Evolutionary conservation across 371 early-diverging fungal genomes (phyloP), one percentile per base, ranked within the genome.

Genomic region (Apophysomyces sp.): DNA sequence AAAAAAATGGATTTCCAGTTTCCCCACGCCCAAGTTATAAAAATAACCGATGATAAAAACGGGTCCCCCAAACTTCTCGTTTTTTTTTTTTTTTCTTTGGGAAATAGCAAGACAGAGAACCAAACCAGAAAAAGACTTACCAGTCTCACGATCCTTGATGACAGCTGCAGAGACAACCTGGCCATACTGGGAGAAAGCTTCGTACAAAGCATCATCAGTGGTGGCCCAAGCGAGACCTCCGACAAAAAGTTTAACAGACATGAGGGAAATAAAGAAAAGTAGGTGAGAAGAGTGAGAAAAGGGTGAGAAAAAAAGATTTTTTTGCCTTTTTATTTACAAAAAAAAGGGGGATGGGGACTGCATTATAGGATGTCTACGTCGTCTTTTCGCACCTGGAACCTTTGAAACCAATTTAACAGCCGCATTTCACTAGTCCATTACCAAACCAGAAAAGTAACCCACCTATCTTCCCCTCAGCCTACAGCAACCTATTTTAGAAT

Each of bases 211-310:
- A 16, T 84, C 80, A 53, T 84, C 81, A 60, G 71, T 77, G 56
- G 89, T 81, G 52, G 58, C 61, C 86, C 85, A 92, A 65, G 89
- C 77, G 40, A 92, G 80, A 65, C 78, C 79, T 40, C 90, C 91
- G 60, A 92, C 80, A 62, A 85, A 92, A 32, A 92, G 61, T 74
- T 89, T 85, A 59, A 66, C 53, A 57, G 62, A 30, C 60, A 59
- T 55, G 27, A 37, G 49, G 31, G 13, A 31, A 61, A 55, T n/a
- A 18, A 54, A 61, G 55, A 49, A 49, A 55, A 26, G 36, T 24
- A 32, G 34, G 34, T 18, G 24, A 31, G 24, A 56, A 56, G 30
- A 32, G 36, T n/a, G 5, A 56, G 30, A 54, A 54, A 54, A n/a
- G 9, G 4, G 15, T 11, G 3, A 34, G 13, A 34, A 13, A 1